These are phyloP conservation scores for Penicillium sp. DNA, from an alignment of 2,329 filamentous ascomycete species.

Conservation along the genomic window DNA sequence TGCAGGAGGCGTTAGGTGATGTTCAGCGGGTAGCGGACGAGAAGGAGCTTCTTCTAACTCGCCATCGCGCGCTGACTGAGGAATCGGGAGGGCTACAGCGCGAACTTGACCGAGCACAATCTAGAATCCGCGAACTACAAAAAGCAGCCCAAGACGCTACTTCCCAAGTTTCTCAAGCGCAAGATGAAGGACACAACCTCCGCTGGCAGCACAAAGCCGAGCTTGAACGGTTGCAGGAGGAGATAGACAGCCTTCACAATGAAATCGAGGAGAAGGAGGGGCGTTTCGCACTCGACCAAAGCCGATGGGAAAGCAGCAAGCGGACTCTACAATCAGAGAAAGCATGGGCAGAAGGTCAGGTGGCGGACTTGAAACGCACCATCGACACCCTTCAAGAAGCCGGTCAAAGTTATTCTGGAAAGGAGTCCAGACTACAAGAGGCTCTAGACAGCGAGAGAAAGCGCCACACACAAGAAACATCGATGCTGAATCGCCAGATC, in stretches of 20 bases:
- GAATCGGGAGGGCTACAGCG: slow-evolving; percentile 65
- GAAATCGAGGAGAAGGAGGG: slow-evolving; percentile 67
- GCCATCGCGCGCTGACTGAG: slow-evolving; percentile 62
- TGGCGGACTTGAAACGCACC: slow-evolving; percentile 63
- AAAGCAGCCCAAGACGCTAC: slow-evolving; percentile 52
- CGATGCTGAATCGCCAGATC: slow-evolving; percentile 67
- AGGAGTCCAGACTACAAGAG: slow-evolving; percentile 64
- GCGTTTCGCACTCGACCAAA: slow-evolving; percentile 65
- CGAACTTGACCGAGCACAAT: slow-evolving; percentile 53
- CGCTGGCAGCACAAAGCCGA: slow-evolving; percentile 54
- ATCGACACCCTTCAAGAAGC: slow-evolving; percentile 66
- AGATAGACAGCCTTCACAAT: slow-evolving; percentile 60
- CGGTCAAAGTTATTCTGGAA: slow-evolving; percentile 64
- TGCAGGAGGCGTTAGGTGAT: slow-evolving; percentile 58
- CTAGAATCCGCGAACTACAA: slow-evolving; percentile 48
- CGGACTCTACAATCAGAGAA: slow-evolving; percentile 63
- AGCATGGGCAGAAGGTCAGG: slow-evolving; percentile 64
- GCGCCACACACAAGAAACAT: slow-evolving; percentile 68
- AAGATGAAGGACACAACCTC: slow-evolving; percentile 60
- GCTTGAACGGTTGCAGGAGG: slow-evolving; percentile 52
- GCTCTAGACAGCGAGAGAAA: slow-evolving; percentile 67
- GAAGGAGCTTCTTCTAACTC: slow-evolving; percentile 65
- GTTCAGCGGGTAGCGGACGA: slow-evolving; percentile 57
- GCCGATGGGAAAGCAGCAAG: slow-evolving; percentile 67
- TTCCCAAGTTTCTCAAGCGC: slow-evolving; percentile 55